Conservation (phyloP, 2,329 filamentous ascomycete genomes). For the Penicillium sp. region DNA sequence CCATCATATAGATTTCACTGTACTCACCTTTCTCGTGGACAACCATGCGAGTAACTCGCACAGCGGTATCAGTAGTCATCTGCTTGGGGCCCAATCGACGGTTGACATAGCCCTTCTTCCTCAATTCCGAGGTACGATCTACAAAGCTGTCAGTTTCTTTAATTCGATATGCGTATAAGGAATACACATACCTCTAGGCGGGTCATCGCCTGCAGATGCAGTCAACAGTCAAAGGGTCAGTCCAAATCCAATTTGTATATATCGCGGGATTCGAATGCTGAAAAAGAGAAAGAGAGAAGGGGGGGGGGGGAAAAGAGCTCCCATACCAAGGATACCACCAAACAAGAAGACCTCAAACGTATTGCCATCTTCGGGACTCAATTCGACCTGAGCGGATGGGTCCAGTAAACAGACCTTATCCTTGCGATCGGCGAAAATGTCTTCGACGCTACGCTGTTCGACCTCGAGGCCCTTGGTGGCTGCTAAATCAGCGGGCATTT, state of each 20-base stretch:
- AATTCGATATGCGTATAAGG: background rate
- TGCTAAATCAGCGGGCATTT: constrained; percentile 60
- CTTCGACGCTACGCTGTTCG: constrained; percentile 76
- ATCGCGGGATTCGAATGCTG: background rate
- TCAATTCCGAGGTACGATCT: constrained; percentile 94
- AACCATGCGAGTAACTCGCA: constrained; percentile 86
- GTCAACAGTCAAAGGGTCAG: constrained; percentile 7
- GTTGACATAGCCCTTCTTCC: constrained; percentile 88
- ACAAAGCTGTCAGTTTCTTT: constrained; percentile 11
- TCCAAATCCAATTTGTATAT: background rate
- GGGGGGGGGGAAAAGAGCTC: constrained; percentile 2
- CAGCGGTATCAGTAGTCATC: constrained; percentile 98
- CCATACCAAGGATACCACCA: constrained; percentile 84
- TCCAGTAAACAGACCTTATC: constrained; percentile 83
- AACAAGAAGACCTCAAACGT: constrained; percentile 90
- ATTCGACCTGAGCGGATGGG: constrained; percentile 75
- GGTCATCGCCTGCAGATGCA: constrained; percentile 71
- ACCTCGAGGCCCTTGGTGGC: constrained; percentile 63
- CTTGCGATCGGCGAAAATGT: constrained; percentile 71
- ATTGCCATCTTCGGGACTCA: constrained; percentile 78
- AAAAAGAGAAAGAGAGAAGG: too few relatives aligned
- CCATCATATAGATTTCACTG: background rate
- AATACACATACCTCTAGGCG: constrained; percentile 70
- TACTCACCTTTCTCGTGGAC: constrained; percentile 72
- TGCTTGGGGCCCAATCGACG: constrained; percentile 86